Base-by-base conservation (phyloP, 2,329 filamentous ascomycete species). In the Huntiella omanensis region DNA sequence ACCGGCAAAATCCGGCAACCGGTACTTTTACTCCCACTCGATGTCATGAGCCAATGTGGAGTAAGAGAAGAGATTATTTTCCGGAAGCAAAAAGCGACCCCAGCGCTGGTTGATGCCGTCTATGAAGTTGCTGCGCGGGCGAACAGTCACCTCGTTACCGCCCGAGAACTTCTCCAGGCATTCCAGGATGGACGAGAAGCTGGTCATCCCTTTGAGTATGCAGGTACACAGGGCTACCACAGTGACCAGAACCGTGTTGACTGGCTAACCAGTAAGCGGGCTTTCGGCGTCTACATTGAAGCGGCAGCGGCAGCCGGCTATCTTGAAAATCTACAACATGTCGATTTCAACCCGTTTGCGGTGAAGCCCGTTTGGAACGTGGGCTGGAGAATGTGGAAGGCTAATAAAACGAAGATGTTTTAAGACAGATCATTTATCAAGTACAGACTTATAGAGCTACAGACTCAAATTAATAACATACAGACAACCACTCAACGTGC, bases 61-160 rank as follows among this genome's bases (percentile, higher is more conserved):
- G 71, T 96, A 1, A 76, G 76, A 45, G 88, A 96, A 59, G 91
- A 98, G 58, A 83, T 94, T 38, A 80, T 98, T 0, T 83, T 93
- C 50, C 73, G 88, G 6, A 70, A 77, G 37, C 88, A 87, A 0
- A 77, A 81, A 0, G 64, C 74, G n/a, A 88, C 88, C 0, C 68
- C 75, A 0, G 87, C 87, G 0, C 68, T 96, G 13, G 77, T 82
- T 50, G 88, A 98, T 60, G 88, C 87, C 3, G 76, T 96, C 1
- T 98, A 96, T 61, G 72, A 76, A 3, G 84, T 98, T 11, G 91
- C 91, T 0, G 98, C 91, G 0, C 75, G 88, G 34, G 91, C 91
- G 5, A 92, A 92, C 57, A 91, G 98, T 59, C 91, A 98, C 61
- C 67, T 98, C 33, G 93, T 95, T 54, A 96, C 88, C 0, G 88